A percentile compares a stretch with the other conserved stretches of the same genome.
These are phyloP conservation scores for Dalbergia cultrata DNA, from an alignment of 306 rosid species.

Conservation along the genomic window DNA sequence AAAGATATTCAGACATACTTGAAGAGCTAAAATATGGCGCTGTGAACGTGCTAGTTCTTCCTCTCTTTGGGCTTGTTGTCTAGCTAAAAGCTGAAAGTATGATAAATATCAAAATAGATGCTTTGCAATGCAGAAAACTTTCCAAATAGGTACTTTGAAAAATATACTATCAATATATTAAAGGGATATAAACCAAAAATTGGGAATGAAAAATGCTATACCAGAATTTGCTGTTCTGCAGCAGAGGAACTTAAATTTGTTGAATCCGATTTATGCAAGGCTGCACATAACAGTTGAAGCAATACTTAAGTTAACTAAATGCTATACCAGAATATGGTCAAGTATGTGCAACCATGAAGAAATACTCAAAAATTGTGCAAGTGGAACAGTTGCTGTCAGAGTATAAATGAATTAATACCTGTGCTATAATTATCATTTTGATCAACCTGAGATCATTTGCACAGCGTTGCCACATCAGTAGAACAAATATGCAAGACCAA, in stretches of 20 bases:
- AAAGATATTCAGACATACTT: conserved; percentile 63
- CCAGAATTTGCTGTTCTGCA: conserved; percentile 98
- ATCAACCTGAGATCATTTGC: conserved; percentile 67
- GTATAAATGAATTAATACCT: conserved; percentile 63
- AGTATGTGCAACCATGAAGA: conserved; percentile 23
- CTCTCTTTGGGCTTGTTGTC: conserved; percentile 99
- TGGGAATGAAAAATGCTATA: conserved; percentile 49
- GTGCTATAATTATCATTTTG: conserved; percentile 58
- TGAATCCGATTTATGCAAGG: conserved; percentile 68
- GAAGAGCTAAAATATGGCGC: conserved; percentile 97
- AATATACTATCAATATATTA: conserved; percentile 20
- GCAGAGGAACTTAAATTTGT: conserved; percentile 66
- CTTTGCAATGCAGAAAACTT: conserved; percentile 6
- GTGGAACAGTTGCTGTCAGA: conserved; percentile 23
- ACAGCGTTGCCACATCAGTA: conserved; percentile 39
- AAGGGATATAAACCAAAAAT: conserved; percentile 20
- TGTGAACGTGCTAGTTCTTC: conserved; percentile 95
- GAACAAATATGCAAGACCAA: conserved; percentile 37
- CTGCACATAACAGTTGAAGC: conserved; percentile 61
- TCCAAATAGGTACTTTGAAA: conserved; percentile 18
- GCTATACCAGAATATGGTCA: conserved; percentile 28
- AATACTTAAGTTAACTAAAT: not conserved
- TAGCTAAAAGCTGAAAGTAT: conserved; percentile 84
- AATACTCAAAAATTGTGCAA: conserved; percentile 35
- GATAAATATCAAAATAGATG: conserved; percentile 35